Evolutionary conservation across 305 asterid genomes (phyloP).

Genomic region (Solanum hybrid): DNA sequence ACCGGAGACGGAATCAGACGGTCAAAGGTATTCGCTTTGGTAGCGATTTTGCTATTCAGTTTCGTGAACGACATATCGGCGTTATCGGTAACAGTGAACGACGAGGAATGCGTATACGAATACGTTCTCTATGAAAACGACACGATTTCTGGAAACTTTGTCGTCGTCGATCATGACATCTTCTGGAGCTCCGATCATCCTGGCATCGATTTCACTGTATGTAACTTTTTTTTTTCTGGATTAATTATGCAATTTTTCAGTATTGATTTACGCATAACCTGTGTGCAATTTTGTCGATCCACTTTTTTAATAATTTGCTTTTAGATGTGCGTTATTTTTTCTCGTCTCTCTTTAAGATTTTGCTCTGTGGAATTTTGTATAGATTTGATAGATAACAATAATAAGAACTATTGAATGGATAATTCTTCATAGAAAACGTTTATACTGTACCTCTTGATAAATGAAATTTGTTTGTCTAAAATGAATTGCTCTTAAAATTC

Average conservation of each 20-base stretch:
- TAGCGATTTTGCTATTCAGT: slow-evolving; percentile 35
- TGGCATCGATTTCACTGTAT: slow-evolving; percentile 72
- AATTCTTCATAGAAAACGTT: not conserved
- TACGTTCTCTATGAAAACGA: slow-evolving; percentile 88
- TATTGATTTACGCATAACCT: not conserved
- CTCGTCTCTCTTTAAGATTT: not conserved
- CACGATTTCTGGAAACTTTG: slow-evolving; percentile 79
- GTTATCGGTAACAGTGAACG: slow-evolving; percentile 69
- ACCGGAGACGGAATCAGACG: slow-evolving; percentile 29
- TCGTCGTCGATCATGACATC: slow-evolving; percentile 86
- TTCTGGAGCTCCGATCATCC: slow-evolving; percentile 95
- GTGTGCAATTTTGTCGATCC: not conserved
- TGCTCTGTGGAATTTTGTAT: not conserved
- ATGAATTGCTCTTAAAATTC: not conserved
- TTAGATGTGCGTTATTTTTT: not conserved
- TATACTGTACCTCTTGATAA: not conserved
- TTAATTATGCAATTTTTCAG: not conserved
- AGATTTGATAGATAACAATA: not conserved
- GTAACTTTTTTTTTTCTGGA: not conserved
- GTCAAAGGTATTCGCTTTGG: slow-evolving; percentile 22
- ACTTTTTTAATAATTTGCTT: not conserved
- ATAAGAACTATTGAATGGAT: not conserved
- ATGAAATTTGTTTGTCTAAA: not conserved
- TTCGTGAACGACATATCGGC: slow-evolving; percentile 34
- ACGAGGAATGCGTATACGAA: slow-evolving; percentile 76